Evolutionary conservation across 2,329 filamentous ascomycete species (phyloP).

Genomic region (Xylariales sp.): DNA sequence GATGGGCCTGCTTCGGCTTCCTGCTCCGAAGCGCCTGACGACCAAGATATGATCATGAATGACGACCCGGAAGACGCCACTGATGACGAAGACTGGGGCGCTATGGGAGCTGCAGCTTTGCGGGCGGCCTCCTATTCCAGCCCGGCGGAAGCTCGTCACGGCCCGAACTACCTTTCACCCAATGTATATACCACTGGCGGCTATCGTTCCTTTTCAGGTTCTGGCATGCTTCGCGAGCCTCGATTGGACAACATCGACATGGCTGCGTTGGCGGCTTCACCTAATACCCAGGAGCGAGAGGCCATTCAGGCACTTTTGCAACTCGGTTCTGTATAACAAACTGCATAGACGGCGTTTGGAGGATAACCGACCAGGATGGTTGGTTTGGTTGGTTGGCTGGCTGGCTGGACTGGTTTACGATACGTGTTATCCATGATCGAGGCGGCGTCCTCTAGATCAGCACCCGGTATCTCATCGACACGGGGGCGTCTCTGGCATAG

Average conservation of each 20-base stretch:
- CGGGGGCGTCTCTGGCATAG: slow-evolving; percentile 21
- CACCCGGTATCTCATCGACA: slow-evolving; percentile 18
- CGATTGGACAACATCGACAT: slow-evolving; percentile 49
- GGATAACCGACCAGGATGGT: slow-evolving; percentile 17
- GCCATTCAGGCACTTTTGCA: slow-evolving; percentile 76
- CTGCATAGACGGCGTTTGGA: slow-evolving; percentile 51
- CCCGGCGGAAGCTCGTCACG: slow-evolving; percentile 51
- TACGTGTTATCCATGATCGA: slow-evolving; percentile 20
- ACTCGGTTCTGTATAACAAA: slow-evolving; percentile 71
- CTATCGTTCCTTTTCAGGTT: slow-evolving; percentile 45
- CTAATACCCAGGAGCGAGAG: slow-evolving; percentile 72
- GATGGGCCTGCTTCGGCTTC: slow-evolving; percentile 66
- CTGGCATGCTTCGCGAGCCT: slow-evolving; percentile 50
- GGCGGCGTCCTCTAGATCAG: slow-evolving; percentile 23
- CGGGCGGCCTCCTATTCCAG: slow-evolving; percentile 61
- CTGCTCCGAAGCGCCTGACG: slow-evolving; percentile 69
- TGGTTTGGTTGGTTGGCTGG: slow-evolving; percentile 15
- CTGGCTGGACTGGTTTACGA: slow-evolving; percentile 22
- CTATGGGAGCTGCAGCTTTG: slow-evolving; percentile 80
- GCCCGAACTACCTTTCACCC: slow-evolving; percentile 42
- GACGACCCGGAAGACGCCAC: slow-evolving; percentile 82
- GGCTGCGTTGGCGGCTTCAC: slow-evolving; percentile 44
- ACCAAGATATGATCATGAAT: slow-evolving; percentile 59
- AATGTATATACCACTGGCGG: slow-evolving; percentile 43
- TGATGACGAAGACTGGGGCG: slow-evolving; percentile 94